Conservation (phyloP, 2,329 filamentous ascomycete genomes). For the Mycogone perniciosa region DNA sequence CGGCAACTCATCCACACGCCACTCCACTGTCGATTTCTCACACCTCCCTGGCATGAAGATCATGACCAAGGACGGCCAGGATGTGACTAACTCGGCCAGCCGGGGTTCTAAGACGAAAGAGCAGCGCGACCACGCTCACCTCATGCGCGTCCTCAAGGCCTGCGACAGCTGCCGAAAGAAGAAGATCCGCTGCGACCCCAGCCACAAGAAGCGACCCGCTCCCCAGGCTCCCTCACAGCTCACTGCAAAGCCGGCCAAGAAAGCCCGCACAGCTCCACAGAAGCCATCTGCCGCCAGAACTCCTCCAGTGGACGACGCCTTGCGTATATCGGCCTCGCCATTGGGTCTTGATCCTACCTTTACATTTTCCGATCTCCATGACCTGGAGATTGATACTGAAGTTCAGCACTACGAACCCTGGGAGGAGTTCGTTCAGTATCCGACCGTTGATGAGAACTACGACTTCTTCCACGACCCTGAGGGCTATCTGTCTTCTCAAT, state of each 20-base stretch:
- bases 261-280: conserved; percentile 25
- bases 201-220: conserved; percentile 45
- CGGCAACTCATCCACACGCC: conserved; percentile 20
- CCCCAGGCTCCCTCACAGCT: conserved; percentile 26
- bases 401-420: conserved; percentile 27
- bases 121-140: conserved; percentile 59
- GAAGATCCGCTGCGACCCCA: conserved; percentile 58
- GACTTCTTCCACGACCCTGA: conserved; percentile 41
- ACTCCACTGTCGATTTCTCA: conserved; percentile 39
- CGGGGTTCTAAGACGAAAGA: conserved; percentile 61
- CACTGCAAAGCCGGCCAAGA: conserved; percentile 36
- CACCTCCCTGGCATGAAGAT: conserved; percentile 59
- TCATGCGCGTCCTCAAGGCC: conserved; percentile 63
- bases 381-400: conserved; percentile 12
- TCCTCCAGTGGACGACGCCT: background rate
- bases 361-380: conserved; percentile 18
- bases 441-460: conserved; percentile 34
- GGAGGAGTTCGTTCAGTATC: conserved; percentile 42
- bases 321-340: conserved; percentile 4
- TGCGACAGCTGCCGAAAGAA: conserved; percentile 56
- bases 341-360: conserved; percentile 17
- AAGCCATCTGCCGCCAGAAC: conserved; percentile 15
- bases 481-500: conserved; percentile 36
- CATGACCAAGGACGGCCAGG: conserved; percentile 55
- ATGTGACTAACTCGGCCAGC: conserved; percentile 57